Conservation (phyloP, 805 yeast species). For the Yamadazyma kitorensis region DNA sequence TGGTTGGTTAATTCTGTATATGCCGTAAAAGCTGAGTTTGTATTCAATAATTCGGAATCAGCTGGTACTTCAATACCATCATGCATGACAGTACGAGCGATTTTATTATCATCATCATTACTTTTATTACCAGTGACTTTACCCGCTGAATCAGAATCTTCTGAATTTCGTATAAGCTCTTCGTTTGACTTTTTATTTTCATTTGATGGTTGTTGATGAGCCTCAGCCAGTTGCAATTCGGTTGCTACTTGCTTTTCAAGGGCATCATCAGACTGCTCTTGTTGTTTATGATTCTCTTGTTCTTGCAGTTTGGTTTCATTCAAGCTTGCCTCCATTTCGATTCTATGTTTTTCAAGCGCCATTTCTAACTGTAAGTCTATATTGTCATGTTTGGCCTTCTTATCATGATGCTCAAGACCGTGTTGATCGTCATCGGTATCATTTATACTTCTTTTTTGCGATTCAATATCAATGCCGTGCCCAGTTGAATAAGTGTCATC, state of each 20-base stretch:
- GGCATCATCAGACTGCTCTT: neutral
- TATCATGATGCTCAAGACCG: constrained; percentile 2
- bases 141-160: neutral
- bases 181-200: neutral
- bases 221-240: neutral
- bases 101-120: constrained; percentile 1
- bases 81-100: constrained; percentile 16
- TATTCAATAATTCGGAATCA: constrained; percentile 39
- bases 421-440: neutral
- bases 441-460: neutral
- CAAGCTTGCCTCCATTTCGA: neutral
- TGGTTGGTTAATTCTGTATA: constrained; percentile 41
- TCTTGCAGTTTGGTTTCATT: neutral
- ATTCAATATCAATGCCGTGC: neutral
- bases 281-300: constrained; percentile 1
- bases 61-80: constrained; percentile 32
- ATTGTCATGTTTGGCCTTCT: constrained; percentile 3
- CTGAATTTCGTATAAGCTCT: constrained; percentile 2
- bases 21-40: constrained; percentile 40
- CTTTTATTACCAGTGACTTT: neutral
- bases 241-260: neutral
- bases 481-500: neutral
- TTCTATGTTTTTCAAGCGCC: constrained; percentile 16
- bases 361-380: constrained; percentile 18
- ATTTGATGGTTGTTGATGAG: neutral